phyloP scores from a whole-genome alignment of 441 rosid genomes.

The Mallotus repandus region DNA sequence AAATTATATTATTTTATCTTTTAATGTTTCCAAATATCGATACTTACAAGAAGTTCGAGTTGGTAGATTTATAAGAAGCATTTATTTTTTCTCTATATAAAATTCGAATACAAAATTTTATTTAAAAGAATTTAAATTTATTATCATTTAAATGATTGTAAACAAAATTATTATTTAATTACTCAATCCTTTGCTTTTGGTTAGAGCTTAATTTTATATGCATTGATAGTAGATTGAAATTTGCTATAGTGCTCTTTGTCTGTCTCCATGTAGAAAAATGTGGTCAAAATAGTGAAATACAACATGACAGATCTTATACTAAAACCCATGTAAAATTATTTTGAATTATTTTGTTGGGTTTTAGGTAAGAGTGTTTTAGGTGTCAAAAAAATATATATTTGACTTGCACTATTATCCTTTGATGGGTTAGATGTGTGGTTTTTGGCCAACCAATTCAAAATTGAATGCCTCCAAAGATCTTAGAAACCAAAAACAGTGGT shows the following conservation, averaged over 20 bases:
- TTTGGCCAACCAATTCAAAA: slow-evolving; percentile 11
- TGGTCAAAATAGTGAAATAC: background rate
- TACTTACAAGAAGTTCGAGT: too few relatives aligned
- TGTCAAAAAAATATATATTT: background rate
- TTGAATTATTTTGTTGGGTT: background rate
- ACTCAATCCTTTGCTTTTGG: background rate
- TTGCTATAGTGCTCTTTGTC: background rate
- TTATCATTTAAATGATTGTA: too few relatives aligned
- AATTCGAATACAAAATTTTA: too few relatives aligned
- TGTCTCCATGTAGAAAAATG: background rate
- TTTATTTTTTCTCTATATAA: too few relatives aligned
- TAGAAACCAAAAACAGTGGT: background rate
- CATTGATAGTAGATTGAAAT: too few relatives aligned
- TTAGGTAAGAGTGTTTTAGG: background rate
- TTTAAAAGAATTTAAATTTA: too few relatives aligned
- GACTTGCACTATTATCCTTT: slow-evolving; percentile 3
- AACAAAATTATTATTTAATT: too few relatives aligned
- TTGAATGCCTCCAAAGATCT: slow-evolving; percentile 6
- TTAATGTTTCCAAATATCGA: too few relatives aligned
- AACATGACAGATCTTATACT: background rate
- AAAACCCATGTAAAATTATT: background rate
- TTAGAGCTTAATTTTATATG: background rate
- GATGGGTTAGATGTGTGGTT: background rate
- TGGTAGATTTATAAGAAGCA: too few relatives aligned
- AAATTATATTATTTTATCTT: too few relatives aligned